Evolutionary conservation across 2,329 filamentous ascomycete genomes (phyloP).

Genomic region (Aspergillus latus): DNA sequence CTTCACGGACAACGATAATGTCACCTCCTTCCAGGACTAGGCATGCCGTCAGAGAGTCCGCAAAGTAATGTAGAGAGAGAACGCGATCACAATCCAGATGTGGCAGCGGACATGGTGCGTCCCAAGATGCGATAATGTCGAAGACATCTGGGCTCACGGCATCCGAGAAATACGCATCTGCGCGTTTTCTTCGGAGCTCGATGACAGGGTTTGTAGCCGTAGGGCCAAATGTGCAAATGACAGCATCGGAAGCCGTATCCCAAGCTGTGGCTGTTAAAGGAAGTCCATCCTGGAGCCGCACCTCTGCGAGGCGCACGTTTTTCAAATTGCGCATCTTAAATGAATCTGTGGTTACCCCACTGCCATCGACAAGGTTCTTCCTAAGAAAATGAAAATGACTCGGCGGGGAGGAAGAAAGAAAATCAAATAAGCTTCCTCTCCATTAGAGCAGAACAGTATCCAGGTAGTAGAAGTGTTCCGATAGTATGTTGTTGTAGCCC

Average conservation of each 20-base stretch:
- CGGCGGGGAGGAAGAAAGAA: conserved; percentile 5
- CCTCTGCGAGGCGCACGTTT: conserved; percentile 69
- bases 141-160: conserved; percentile 43
- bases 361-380: conserved; percentile 29
- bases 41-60: conserved; percentile 74
- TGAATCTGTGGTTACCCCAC: conserved; percentile 35
- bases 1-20: conserved; percentile 80
- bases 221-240: conserved; percentile 84
- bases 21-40: conserved; percentile 87
- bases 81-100: conserved; percentile 74
- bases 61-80: conserved; percentile 79
- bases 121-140: conserved; percentile 75
- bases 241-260: conserved; percentile 75
- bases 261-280: conserved; percentile 76
- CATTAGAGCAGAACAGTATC: neutral
- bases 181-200: conserved; percentile 61
- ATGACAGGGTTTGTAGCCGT: conserved; percentile 68
- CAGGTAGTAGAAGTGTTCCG: conserved; percentile 12
- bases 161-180: conserved; percentile 40
- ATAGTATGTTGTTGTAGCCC: conserved; percentile 6
- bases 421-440: conserved; percentile 3
- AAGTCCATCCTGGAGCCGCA: conserved; percentile 59
- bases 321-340: conserved; percentile 80
- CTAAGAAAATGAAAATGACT: conserved; percentile 4
- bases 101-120: conserved; percentile 76